A percentile compares a stretch with the other conserved stretches of the same genome.
Conservation (phyloP, 2,329 filamentous ascomycete species). For the Cercospora sesami region DNA sequence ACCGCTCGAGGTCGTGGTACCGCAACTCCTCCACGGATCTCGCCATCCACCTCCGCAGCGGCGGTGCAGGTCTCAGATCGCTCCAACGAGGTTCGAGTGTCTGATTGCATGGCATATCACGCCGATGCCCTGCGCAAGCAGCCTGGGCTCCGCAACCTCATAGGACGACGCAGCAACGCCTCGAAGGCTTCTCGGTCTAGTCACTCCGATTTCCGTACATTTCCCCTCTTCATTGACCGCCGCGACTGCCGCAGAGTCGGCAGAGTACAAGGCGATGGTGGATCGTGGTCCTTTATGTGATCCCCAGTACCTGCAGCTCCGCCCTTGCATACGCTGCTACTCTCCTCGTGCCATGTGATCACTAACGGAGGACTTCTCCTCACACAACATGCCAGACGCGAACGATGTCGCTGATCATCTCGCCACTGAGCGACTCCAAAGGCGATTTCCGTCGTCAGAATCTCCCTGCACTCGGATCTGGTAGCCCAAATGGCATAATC, state of each 20-base stretch:
- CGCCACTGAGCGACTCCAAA: not conserved
- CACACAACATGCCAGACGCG: not conserved
- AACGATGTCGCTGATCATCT: not conserved
- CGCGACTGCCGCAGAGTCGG: not conserved
- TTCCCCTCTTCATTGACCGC: not conserved
- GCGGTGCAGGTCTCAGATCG: not conserved
- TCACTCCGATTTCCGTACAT: not conserved
- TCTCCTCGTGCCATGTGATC: not conserved
- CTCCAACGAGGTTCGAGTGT: not conserved
- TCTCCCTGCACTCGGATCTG: not conserved
- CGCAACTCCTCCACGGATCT: not conserved
- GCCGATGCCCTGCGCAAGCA: not conserved
- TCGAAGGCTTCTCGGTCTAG: not conserved
- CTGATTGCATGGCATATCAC: not conserved
- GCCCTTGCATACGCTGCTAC: not conserved
- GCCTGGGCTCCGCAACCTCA: not conserved
- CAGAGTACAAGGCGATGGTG: not conserved
- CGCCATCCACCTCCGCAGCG: not conserved
- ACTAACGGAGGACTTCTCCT: not conserved
- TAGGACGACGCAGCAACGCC: not conserved
- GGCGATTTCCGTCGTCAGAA: not conserved
- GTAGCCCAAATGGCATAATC: not conserved
- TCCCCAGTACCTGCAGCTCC: not conserved
- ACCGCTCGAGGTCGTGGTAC: constrained; percentile 4
- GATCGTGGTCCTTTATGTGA: not conserved